phyloP scores from a whole-genome alignment of 2,329 filamentous ascomycete genomes.

The Scorias spongiosa region DNA sequence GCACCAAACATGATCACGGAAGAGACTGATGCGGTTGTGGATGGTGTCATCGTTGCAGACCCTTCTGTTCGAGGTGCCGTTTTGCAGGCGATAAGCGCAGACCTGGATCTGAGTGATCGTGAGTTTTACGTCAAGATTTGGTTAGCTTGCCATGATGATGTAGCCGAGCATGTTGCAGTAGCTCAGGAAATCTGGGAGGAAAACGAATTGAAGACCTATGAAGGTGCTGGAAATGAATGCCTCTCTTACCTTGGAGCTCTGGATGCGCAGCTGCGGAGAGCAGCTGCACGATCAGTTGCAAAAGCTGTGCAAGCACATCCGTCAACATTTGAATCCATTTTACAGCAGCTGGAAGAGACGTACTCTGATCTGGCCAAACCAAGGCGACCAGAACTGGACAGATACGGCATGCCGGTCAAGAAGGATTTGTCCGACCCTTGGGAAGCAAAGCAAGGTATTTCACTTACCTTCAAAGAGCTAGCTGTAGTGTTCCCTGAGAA shows the following conservation, averaged over 20 bases:
- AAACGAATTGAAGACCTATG: conserved; percentile 58
- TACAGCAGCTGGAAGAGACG: conserved; percentile 50
- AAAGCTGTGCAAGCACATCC: conserved; percentile 52
- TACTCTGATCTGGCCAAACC: conserved; percentile 74
- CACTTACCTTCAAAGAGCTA: conserved; percentile 72
- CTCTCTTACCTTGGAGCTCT: conserved; percentile 65
- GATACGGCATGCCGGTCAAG: conserved; percentile 89
- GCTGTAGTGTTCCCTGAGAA: conserved; percentile 51
- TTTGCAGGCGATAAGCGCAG: conserved; percentile 76
- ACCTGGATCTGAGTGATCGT: conserved; percentile 80
- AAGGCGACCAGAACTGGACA: conserved; percentile 68
- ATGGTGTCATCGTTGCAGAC: conserved; percentile 66
- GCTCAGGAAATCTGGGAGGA: conserved; percentile 91
- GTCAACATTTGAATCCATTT: conserved; percentile 43
- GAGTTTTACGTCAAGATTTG: conserved; percentile 82
- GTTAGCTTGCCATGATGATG: conserved; percentile 83
- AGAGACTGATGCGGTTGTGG: conserved; percentile 64
- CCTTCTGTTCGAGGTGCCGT: conserved; percentile 67
- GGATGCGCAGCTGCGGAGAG: conserved; percentile 68
- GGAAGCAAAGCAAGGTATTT: conserved; percentile 82
- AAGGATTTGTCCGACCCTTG: conserved; percentile 76
- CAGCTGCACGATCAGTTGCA: conserved; percentile 67
- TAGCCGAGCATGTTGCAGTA: conserved; percentile 70
- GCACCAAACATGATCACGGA: conserved; percentile 60
- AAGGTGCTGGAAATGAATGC: conserved; percentile 45